A percentile compares a stretch with the other conserved stretches of the same genome.
These are phyloP conservation scores for Aeschynomene evenia DNA, from an alignment of 306 rosid species.

Conservation along the genomic window DNA sequence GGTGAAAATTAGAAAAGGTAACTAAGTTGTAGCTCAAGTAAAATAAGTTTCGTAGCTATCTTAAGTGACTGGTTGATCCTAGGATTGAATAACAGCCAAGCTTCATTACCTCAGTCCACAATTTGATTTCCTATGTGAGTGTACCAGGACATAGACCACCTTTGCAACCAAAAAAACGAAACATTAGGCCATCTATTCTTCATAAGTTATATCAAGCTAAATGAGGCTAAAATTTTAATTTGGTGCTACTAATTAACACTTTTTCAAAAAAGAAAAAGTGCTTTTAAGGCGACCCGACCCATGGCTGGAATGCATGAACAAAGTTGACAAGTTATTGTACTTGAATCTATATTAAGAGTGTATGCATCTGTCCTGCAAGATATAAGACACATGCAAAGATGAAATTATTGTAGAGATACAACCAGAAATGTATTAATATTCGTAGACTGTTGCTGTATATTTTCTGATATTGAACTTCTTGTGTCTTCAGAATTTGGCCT, in stretches of 20 bases:
- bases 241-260: conserved; percentile 4
- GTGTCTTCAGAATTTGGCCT: conserved; percentile 17
- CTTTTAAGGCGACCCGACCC: no score
- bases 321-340: neutral
- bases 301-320: neutral
- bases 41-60: neutral
- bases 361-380: neutral
- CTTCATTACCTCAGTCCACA: neutral
- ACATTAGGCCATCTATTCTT: neutral
- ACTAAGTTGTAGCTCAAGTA: neutral
- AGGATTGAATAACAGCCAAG: neutral
- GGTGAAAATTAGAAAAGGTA: neutral
- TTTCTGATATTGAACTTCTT: conserved; percentile 15
- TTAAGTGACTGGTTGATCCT: neutral
- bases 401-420: neutral
- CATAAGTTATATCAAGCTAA: neutral
- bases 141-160: neutral
- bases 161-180: neutral
- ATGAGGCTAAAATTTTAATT: neutral
- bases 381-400: neutral
- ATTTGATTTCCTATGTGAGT: neutral
- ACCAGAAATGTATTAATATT: neutral
- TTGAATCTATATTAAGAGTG: neutral
- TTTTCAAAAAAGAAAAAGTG: neutral
- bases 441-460: conserved; percentile 1